phyloP scores from a whole-genome alignment of 2,329 filamentous ascomycete species.

The Cladophialophora psammophila region DNA sequence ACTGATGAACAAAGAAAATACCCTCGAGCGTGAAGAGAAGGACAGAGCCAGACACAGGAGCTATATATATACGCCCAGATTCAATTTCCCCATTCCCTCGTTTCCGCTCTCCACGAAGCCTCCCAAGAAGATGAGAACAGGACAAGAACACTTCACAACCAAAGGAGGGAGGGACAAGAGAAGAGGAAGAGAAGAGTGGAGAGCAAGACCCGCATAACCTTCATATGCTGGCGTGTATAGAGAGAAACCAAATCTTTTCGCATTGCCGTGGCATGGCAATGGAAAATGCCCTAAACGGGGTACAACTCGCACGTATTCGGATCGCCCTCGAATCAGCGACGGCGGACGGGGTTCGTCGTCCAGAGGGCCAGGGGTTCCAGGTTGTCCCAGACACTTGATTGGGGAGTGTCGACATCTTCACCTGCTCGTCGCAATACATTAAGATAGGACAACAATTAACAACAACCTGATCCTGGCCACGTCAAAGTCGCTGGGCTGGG shows the following conservation, averaged over 20 bases:
- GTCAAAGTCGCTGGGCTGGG: not conserved
- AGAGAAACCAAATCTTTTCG: too few relatives aligned
- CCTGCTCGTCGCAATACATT: not conserved
- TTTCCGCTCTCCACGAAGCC: too few relatives aligned
- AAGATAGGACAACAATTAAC: not conserved
- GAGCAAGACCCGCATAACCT: not conserved
- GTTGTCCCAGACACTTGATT: not conserved
- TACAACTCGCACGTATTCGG: conserved; percentile 8
- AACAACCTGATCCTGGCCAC: not conserved
- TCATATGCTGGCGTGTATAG: not conserved
- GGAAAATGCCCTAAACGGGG: not conserved
- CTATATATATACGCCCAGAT: not conserved
- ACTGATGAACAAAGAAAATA: not conserved
- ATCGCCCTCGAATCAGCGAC: conserved; percentile 11
- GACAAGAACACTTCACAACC: not conserved
- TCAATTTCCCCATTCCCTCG: not conserved
- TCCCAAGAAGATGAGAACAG: not conserved
- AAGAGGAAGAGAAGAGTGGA: not conserved
- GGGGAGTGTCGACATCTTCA: not conserved
- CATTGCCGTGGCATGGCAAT: not conserved
- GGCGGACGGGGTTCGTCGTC: not conserved
- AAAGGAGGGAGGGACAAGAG: not conserved
- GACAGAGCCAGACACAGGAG: not conserved
- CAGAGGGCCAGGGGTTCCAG: not conserved
- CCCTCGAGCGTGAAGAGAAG: not conserved